phyloP scores from a whole-genome alignment of 2,329 filamentous ascomycete species.

The Chaetothyriales sp. region DNA sequence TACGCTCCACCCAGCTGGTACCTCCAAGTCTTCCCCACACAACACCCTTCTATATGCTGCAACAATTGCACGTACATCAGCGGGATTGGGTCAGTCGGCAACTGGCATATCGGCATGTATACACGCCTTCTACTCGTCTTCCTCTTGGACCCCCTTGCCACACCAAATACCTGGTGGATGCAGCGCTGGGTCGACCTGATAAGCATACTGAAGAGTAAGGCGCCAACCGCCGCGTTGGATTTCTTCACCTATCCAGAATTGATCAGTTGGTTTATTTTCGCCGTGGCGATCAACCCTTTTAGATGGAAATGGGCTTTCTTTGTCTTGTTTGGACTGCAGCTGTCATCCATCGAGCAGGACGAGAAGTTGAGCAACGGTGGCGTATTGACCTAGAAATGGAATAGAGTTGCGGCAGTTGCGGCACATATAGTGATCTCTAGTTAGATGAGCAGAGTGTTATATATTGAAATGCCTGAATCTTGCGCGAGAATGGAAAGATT shows the following conservation, averaged over 20 bases:
- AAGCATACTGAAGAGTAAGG: constrained; percentile 51
- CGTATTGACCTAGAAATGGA: too few relatives aligned
- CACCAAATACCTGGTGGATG: constrained; percentile 63
- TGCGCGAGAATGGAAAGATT: too few relatives aligned
- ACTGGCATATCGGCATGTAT: constrained; percentile 85
- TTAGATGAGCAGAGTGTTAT: neutral
- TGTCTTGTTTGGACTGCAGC: constrained; percentile 58
- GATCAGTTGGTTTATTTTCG: constrained; percentile 74
- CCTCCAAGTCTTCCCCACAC: constrained; percentile 68
- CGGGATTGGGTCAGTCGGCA: constrained; percentile 65
- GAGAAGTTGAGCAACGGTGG: constrained; percentile 41
- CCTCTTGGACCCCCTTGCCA: constrained; percentile 60
- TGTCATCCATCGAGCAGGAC: constrained; percentile 58
- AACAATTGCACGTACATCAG: constrained; percentile 77
- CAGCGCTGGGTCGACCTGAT: constrained; percentile 79
- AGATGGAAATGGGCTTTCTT: constrained; percentile 83
- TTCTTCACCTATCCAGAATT: constrained; percentile 83
- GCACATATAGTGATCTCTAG: neutral
- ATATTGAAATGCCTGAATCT: too few relatives aligned
- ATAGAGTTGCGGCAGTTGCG: neutral
- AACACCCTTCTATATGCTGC: constrained; percentile 58
- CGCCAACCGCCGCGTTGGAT: constrained; percentile 66
- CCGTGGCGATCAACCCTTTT: constrained; percentile 67
- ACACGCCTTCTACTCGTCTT: constrained; percentile 80
- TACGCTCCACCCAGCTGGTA: constrained; percentile 80